These are phyloP conservation scores for Protea cynaroides DNA, from an alignment of 164 flowering plant species.

Conservation along the genomic window DNA sequence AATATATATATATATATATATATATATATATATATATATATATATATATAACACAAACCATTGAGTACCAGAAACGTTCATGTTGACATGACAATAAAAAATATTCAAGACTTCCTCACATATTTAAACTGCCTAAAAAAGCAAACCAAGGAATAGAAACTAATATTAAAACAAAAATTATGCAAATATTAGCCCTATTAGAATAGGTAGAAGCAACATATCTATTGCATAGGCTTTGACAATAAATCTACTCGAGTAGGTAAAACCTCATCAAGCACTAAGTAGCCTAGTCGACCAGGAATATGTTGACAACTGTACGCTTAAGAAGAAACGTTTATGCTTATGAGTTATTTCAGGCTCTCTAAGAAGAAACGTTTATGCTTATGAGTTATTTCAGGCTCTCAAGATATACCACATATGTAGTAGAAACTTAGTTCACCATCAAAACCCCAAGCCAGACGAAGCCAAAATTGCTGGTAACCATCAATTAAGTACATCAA, in stretches of 20 bases:
- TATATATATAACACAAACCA: not conserved
- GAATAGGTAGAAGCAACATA: too few species aligned
- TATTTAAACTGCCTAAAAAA: not conserved
- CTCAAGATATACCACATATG: constrained; percentile 64
- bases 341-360: not conserved
- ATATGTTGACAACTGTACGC: too few species aligned
- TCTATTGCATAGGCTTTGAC: too few species aligned
- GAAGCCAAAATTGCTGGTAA: constrained; percentile 71
- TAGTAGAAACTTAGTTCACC: constrained; percentile 76
- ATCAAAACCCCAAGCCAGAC: constrained; percentile 76
- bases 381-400: not conserved
- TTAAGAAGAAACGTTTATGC: not conserved
- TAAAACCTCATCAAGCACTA: too few species aligned
- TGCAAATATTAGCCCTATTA: not conserved
- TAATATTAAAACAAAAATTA: too few species aligned
- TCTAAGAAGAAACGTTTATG: not conserved
- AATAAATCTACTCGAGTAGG: too few species aligned
- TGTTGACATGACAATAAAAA: not conserved
- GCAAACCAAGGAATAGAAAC: not conserved
- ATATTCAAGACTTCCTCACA: not conserved
- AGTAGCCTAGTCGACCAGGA: too few species aligned
- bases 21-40: too few species aligned
- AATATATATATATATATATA: too few species aligned
- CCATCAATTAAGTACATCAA: constrained; percentile 63
- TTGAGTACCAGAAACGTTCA: not conserved